Conservation (phyloP, 2,329 filamentous ascomycete genomes). For the Phialophora verrucosa region DNA sequence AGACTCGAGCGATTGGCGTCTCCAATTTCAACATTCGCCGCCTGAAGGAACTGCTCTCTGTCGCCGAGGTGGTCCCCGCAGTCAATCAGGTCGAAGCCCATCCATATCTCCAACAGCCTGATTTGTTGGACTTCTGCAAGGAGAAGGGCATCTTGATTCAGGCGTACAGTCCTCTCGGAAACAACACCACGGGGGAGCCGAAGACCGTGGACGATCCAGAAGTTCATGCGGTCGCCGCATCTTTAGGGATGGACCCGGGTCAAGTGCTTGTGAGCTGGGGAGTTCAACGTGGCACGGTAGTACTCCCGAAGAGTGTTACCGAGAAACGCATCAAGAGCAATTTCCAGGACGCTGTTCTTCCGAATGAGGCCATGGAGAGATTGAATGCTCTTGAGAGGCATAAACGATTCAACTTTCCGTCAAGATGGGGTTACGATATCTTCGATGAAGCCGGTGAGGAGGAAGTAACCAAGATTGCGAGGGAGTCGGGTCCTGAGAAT, state of each 20-base stretch:
- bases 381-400: constrained; percentile 46
- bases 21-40: constrained; percentile 63
- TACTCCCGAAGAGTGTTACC: constrained; percentile 62
- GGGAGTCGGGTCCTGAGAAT: constrained; percentile 31
- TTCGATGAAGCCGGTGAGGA: constrained; percentile 47
- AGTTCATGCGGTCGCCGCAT: constrained; percentile 68
- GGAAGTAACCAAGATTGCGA: constrained; percentile 40
- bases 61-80: constrained; percentile 67
- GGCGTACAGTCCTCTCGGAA: constrained; percentile 69
- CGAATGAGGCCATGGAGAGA: constrained; percentile 45
- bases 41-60: constrained; percentile 61
- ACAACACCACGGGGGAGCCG: constrained; percentile 65
- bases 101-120: constrained; percentile 67
- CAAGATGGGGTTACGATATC: constrained; percentile 47
- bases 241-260: constrained; percentile 63
- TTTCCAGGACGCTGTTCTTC: constrained; percentile 49
- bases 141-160: constrained; percentile 54
- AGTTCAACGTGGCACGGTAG: constrained; percentile 60
- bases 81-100: constrained; percentile 85
- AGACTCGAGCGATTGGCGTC: constrained; percentile 64
- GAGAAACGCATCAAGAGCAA: constrained; percentile 58
- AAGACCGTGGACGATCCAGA: constrained; percentile 68
- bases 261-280: constrained; percentile 62
- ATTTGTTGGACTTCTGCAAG: constrained; percentile 59
- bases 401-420: constrained; percentile 47